Percentiles rank a stretch among this genome's conserved stretches.
These are phyloP conservation scores for Rhododendron ferrugineum DNA, from an alignment of 148 eudicot genomes.

Conservation along the genomic window DNA sequence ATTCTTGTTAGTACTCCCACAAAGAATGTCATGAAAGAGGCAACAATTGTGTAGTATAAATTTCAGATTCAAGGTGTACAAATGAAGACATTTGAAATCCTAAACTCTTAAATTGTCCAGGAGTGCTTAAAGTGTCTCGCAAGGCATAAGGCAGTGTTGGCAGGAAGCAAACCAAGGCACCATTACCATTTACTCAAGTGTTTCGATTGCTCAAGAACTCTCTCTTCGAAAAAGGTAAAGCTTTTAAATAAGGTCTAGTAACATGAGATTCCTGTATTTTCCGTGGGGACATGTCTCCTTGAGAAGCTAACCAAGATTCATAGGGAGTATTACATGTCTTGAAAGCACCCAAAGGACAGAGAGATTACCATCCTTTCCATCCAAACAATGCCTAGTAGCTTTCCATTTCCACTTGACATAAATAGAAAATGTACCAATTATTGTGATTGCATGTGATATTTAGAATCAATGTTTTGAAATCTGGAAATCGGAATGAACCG, in stretches of 20 bases:
- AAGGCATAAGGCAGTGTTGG: not conserved
- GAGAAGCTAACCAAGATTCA: not conserved
- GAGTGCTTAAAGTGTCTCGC: not conserved
- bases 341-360: not conserved
- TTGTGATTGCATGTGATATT: not conserved
- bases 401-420: not conserved
- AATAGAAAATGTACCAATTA: not conserved
- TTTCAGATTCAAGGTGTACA: not conserved
- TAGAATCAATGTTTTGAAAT: too few relatives aligned
- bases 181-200: not conserved
- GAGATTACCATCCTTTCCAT: not conserved
- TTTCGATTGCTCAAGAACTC: not conserved
- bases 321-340: not conserved
- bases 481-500: too few relatives aligned
- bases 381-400: not conserved
- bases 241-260: not conserved
- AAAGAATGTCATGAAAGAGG: not conserved
- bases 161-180: not conserved
- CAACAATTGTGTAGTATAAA: not conserved
- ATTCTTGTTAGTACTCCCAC: conserved; percentile 17
- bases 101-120: not conserved
- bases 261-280: not conserved
- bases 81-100: not conserved
- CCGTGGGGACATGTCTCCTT: not conserved
- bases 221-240: not conserved